Evolutionary conservation across 176 grass and related monocot species (phyloP).

Genomic region (Oryza rufipogon): DNA sequence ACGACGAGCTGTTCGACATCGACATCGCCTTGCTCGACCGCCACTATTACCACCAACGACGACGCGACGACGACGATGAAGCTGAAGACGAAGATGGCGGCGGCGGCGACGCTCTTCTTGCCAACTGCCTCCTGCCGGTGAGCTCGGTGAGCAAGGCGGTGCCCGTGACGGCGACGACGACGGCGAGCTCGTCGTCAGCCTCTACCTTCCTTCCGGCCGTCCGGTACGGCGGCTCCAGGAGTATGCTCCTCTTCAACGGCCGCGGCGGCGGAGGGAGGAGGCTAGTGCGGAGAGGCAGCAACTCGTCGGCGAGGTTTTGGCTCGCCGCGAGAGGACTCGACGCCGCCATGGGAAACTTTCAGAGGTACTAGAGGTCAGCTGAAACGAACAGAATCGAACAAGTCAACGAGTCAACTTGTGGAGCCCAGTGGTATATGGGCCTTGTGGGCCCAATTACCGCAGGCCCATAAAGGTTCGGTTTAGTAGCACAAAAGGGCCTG

Average conservation of each 20-base stretch:
- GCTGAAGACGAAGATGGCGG: background rate
- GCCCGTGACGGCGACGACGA: conserved; percentile 23
- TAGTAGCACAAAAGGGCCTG: background rate
- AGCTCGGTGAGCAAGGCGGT: conserved; percentile 47
- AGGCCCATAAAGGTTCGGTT: background rate
- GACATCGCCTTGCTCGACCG: conserved; percentile 27
- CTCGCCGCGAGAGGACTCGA: no score
- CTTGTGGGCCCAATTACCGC: accelerated
- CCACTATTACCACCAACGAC: no score
- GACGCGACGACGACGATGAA: no score
- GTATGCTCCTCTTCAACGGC: background rate
- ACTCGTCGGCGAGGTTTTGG: conserved; percentile 20
- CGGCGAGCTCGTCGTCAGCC: background rate
- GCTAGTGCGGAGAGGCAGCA: background rate
- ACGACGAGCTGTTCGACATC: conserved; percentile 54
- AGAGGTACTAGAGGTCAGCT: conserved; percentile 12
- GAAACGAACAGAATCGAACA: background rate
- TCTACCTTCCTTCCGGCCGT: background rate
- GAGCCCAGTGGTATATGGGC: no score
- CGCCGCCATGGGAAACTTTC: background rate
- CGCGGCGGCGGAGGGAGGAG: background rate
- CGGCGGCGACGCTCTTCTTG: conserved; percentile 21
- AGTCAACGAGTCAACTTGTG: no score
- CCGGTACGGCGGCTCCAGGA: background rate
- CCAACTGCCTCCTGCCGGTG: conserved; percentile 59